phyloP scores from a whole-genome alignment of 1,284 basidiomycete species.

The Ceratobasidium sp. region DNA sequence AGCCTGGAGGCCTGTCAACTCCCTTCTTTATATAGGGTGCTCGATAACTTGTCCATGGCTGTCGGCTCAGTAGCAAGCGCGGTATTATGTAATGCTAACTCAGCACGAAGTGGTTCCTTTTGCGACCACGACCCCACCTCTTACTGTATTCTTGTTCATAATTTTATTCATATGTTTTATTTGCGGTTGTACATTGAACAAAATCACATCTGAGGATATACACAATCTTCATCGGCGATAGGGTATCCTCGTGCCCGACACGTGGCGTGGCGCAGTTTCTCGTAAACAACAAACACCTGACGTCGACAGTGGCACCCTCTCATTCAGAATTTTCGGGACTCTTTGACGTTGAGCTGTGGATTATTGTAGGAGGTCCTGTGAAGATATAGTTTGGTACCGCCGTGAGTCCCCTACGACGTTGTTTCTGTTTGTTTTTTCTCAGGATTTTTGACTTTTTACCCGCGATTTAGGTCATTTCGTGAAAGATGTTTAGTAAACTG shows the following conservation, averaged over 20 bases:
- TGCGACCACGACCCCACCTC: too few relatives aligned
- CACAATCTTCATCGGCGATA: background rate
- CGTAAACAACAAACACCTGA: background rate
- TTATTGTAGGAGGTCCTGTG: background rate
- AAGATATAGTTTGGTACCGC: background rate
- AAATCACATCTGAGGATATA: too few relatives aligned
- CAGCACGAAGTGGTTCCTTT: too few relatives aligned
- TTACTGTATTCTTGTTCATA: too few relatives aligned
- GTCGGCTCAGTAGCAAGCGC: too few relatives aligned
- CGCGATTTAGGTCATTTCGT: background rate
- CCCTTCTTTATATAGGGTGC: too few relatives aligned
- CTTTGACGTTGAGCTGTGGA: background rate
- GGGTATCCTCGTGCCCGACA: constrained; percentile 26
- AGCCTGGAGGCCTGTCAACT: too few relatives aligned
- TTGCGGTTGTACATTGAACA: too few relatives aligned
- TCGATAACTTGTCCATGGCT: too few relatives aligned
- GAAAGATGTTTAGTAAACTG: constrained; percentile 19
- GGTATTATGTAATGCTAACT: too few relatives aligned
- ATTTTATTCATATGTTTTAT: too few relatives aligned
- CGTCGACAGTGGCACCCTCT: background rate
- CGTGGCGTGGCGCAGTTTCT: constrained; percentile 11
- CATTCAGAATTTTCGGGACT: constrained; percentile 2
- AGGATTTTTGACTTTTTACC: constrained; percentile 5
- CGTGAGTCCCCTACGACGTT: background rate
- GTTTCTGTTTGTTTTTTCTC: constrained; percentile 18